A percentile compares a stretch with the other conserved stretches of the same genome.
phyloP scores from a whole-genome alignment of 2,329 filamentous ascomycete species.

The Dactylellina parvicollis region DNA sequence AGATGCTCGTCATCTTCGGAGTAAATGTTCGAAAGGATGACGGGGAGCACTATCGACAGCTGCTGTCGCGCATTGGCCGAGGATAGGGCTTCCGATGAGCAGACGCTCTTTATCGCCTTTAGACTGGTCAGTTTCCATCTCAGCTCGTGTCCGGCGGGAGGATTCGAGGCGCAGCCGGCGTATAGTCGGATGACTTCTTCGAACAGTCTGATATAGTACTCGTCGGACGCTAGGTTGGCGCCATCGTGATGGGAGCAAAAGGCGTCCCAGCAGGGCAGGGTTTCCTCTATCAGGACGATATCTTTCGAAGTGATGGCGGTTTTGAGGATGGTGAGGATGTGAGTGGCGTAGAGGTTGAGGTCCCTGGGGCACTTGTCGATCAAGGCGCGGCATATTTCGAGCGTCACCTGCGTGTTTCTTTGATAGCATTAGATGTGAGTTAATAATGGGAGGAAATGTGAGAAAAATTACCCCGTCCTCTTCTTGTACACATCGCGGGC shows the following conservation, averaged over 20 bases:
- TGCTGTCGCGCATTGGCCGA: constrained; percentile 82
- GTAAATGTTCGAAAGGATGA: constrained; percentile 87
- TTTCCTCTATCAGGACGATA: constrained; percentile 91
- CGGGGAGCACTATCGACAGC: constrained; percentile 80
- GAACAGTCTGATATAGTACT: constrained; percentile 82
- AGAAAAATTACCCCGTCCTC: constrained; percentile 75
- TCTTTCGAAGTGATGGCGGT: constrained; percentile 85
- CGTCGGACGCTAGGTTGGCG: constrained; percentile 83
- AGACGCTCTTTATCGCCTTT: constrained; percentile 72
- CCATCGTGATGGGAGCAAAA: constrained; percentile 91
- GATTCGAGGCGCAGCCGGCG: constrained; percentile 69
- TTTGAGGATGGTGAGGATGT: constrained; percentile 84
- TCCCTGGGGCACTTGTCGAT: constrained; percentile 94
- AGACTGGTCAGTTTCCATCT: constrained; percentile 80
- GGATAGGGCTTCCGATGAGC: constrained; percentile 77
- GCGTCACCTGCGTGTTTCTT: constrained; percentile 92
- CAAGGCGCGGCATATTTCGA: constrained; percentile 88
- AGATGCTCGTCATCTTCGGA: constrained; percentile 77
- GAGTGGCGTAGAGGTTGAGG: constrained; percentile 84
- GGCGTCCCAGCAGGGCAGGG: constrained; percentile 82
- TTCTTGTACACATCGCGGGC: constrained; percentile 88
- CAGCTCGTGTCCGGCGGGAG: constrained; percentile 78
- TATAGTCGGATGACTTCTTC: constrained; percentile 83
- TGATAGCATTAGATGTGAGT: constrained; percentile 36
- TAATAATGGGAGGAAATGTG: neutral